Conservation (phyloP, 306 rosid genomes). For the Pyrus communis region DNA sequence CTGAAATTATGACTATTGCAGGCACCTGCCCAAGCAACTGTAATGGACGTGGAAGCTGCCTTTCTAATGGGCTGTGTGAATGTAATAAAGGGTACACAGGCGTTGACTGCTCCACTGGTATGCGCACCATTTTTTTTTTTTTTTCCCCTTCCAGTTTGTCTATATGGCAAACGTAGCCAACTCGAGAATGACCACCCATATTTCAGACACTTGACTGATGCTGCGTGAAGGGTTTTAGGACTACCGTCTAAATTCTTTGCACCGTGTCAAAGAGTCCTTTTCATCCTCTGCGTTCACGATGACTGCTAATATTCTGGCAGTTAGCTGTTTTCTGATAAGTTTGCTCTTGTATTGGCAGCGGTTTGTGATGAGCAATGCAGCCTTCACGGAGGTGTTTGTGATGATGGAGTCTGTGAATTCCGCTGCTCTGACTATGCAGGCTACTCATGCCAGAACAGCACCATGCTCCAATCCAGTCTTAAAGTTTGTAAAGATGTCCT, state of each 20-base stretch:
- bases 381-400: conserved; percentile 98
- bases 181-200: neutral
- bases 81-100: conserved; percentile 81
- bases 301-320: neutral
- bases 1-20: conserved; percentile 18
- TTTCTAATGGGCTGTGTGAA: conserved; percentile 76
- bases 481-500: conserved; percentile 70
- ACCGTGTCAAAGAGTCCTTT: too few relatives aligned
- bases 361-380: conserved; percentile 97
- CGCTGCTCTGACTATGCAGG: conserved; percentile 98
- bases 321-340: neutral
- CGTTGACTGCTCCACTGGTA: conserved; percentile 92
- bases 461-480: conserved; percentile 67
- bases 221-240: neutral
- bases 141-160: neutral
- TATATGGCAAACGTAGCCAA: neutral
- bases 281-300: neutral
- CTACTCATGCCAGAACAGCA: conserved; percentile 93
- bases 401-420: conserved; percentile 92
- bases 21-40: conserved; percentile 74
- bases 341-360: conserved; percentile 43
- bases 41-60: conserved; percentile 69
- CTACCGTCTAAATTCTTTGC: neutral
- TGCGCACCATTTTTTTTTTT: neutral
- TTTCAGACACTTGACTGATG: neutral